phyloP scores from a whole-genome alignment of 2,329 filamentous ascomycete genomes.

The Clonostachys solani region DNA sequence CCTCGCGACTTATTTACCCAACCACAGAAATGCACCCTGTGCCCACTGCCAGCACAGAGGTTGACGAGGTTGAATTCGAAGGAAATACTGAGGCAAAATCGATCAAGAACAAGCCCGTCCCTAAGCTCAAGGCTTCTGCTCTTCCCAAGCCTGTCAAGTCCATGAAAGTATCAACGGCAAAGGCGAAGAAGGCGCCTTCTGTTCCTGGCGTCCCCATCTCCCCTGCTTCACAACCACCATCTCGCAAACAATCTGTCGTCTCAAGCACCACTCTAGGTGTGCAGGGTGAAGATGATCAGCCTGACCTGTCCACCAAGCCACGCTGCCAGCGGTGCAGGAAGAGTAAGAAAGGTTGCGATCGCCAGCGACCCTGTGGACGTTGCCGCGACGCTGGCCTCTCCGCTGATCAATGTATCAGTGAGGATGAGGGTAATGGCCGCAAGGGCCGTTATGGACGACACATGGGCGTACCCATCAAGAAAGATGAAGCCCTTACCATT shows the following conservation, averaged over 20 bases:
- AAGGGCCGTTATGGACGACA: constrained; percentile 84
- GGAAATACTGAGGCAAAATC: constrained; percentile 25
- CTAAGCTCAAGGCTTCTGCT: constrained; percentile 25
- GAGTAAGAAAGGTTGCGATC: constrained; percentile 98
- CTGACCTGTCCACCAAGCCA: constrained; percentile 90
- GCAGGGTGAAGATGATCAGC: constrained; percentile 78
- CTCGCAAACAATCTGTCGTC: constrained; percentile 71
- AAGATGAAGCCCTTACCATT: constrained; percentile 39
- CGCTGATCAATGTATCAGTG: constrained; percentile 90
- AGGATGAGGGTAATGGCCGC: constrained; percentile 95
- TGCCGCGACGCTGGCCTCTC: constrained; percentile 95
- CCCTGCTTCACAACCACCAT: constrained; percentile 63
- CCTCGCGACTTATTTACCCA: constrained; percentile 41
- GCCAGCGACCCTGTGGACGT: constrained; percentile 88
- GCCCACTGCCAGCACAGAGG: constrained; percentile 41
- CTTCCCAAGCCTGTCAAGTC: constrained; percentile 32
- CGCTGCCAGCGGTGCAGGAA: constrained; percentile 98
- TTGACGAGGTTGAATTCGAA: constrained; percentile 26
- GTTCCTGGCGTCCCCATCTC: constrained; percentile 47
- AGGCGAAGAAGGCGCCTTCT: constrained; percentile 46
- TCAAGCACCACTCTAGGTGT: constrained; percentile 46
- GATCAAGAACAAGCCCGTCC: constrained; percentile 14
- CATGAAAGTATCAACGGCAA: constrained; percentile 32
- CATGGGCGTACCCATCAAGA: constrained; percentile 63
- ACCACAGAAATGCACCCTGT: constrained; percentile 42